Base-by-base conservation (phyloP, 257 asterid genomes). In the Ilex aquifolium region DNA sequence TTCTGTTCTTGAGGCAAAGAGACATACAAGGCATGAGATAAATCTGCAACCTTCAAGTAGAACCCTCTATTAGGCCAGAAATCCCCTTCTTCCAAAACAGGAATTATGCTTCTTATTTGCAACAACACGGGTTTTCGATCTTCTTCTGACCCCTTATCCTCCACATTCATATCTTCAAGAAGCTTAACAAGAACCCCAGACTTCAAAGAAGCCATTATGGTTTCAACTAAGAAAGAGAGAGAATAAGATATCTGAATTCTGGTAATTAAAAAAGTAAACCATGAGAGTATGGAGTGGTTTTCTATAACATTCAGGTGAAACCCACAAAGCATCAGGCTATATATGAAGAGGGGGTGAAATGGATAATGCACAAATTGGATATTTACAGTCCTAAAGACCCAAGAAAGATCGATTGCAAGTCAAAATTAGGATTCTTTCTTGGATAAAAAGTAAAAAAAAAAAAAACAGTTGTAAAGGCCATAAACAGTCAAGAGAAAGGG, bases 51-150 rank as follows among this genome's bases (percentile, higher is more conserved):
- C 55, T 83, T 83, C 54, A 87, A 75, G 77, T 74, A 76, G 60
- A 90, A 90, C 2, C 94, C 95, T 40, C 78, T 74, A 46, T 83
- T 78, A 0, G 96, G 95, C 85, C 85, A 86, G 15, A 82, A 64
- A 80, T 79, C 84, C 32, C 91, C 95, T 70, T 85, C 95, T 70
- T 85, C 90, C 14, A 90, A 61, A 7, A 83, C 91, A 30, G 90
- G 95, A 57, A 87, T 76, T 70, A 87, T 85, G 84, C 95, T 77
- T 69, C 95, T 77, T 72, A 90, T 83, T 49, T 85, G 95, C 56
- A 87, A 64, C 44, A 87, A 36, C 0, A 59, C 78, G 4, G 89
- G 85, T 44, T 83, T 81, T 12, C 68, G 65, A 0, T 72, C 80
- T 12, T 71, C 76, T n/a, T 68, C 76, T 1, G 39, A 3, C 7